A percentile compares a stretch with the other conserved stretches of the same genome.
Conservation (phyloP, 83 land plant genomes). For the Picea abies region DNA sequence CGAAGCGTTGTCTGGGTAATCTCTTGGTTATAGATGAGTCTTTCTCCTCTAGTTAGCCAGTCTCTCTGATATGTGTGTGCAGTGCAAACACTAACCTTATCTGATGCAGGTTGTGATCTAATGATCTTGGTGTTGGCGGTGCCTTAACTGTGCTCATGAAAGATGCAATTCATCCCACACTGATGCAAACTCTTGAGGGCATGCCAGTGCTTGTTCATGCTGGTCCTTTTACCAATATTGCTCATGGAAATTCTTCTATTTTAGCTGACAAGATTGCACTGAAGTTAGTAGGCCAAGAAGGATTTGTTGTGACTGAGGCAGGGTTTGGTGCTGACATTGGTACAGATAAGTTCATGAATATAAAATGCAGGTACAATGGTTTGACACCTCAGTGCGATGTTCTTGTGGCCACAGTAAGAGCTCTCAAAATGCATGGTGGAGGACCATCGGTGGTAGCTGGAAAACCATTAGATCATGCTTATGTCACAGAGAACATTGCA, state of each 20-base stretch:
- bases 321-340: slow-evolving; percentile 90
- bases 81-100: no score
- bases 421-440: no score
- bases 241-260: slow-evolving; percentile 99
- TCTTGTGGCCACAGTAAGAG: no score
- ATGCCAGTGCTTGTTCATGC: slow-evolving; percentile 98
- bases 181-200: slow-evolving; percentile 99
- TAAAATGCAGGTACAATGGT: no score
- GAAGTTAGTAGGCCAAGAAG: slow-evolving; percentile 91
- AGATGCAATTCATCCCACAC: slow-evolving; percentile 93
- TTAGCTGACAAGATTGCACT: slow-evolving; percentile 96
- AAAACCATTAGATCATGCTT: slow-evolving; percentile 89
- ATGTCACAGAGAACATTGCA: slow-evolving; percentile 83
- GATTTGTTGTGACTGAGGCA: slow-evolving; percentile 99
- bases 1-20: no score
- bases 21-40: no score
- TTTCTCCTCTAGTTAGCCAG: no score
- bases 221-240: slow-evolving; percentile 98
- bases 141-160: slow-evolving; percentile 98
- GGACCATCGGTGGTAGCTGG: slow-evolving; percentile 78
- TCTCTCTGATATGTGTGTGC: no score
- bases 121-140: slow-evolving; percentile 95
- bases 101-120: slow-evolving; percentile 22
- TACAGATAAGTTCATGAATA: no score
- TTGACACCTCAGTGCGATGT: no score